Conservation (phyloP, 1,284 basidiomycete genomes). For the Neolentinus lepideus region DNA sequence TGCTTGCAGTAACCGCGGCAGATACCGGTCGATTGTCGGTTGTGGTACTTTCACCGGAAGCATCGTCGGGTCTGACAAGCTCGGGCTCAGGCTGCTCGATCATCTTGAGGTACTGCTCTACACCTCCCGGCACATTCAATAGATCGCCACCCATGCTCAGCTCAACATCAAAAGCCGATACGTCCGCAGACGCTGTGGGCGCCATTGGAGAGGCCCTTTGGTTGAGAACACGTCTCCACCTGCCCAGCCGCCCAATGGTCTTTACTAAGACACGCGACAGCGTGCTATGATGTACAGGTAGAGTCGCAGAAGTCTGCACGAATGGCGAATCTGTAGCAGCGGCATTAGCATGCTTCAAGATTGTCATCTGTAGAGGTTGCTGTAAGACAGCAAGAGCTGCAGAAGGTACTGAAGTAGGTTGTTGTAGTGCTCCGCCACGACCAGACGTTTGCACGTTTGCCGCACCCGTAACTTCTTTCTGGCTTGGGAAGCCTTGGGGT, state of each 20-base stretch:
- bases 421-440: not conserved
- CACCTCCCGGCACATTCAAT: slow-evolving; percentile 50
- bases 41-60: too few relatives aligned
- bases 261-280: slow-evolving; percentile 74
- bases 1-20: too few relatives aligned
- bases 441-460: not conserved
- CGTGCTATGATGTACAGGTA: slow-evolving; percentile 54
- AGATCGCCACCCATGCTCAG: slow-evolving; percentile 48
- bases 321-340: slow-evolving; percentile 20
- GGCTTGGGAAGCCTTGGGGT: slow-evolving; percentile 9
- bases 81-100: slow-evolving; percentile 28
- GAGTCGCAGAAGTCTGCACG: slow-evolving; percentile 31
- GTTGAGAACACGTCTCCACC: slow-evolving; percentile 76
- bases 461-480: not conserved
- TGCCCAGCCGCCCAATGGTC: slow-evolving; percentile 72
- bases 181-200: slow-evolving; percentile 40
- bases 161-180: slow-evolving; percentile 66
- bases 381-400: slow-evolving; percentile 24
- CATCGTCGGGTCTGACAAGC: not conserved
- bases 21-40: too few relatives aligned
- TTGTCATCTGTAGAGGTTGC: slow-evolving; percentile 38
- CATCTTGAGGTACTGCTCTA: slow-evolving; percentile 61
- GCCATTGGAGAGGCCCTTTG: slow-evolving; percentile 34
- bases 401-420: slow-evolving; percentile 9
- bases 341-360: slow-evolving; percentile 29